Conservation (phyloP, 805 yeast species). For the Starmerella roubikii region DNA sequence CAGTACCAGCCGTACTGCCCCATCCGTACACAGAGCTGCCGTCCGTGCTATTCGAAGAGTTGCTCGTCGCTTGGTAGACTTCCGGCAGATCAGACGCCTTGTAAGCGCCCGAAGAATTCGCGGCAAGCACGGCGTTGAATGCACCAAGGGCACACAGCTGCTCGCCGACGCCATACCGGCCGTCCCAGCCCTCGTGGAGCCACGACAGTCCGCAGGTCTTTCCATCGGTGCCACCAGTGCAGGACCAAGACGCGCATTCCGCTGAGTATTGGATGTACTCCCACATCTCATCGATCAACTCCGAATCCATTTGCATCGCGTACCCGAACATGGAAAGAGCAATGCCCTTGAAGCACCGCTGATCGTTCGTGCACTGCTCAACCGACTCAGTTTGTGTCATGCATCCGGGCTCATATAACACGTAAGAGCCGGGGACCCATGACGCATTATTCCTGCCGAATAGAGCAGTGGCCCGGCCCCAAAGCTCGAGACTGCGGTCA, state of each 20-base stretch:
- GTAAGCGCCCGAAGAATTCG: constrained; percentile 18
- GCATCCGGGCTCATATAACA: constrained; percentile 77
- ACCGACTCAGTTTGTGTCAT: constrained; percentile 33
- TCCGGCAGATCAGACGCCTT: constrained; percentile 20
- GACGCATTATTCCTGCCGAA: constrained; percentile 29
- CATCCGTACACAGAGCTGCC: constrained; percentile 20
- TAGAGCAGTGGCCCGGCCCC: constrained; percentile 38
- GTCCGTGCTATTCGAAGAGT: constrained; percentile 3
- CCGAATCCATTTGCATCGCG: constrained; percentile 60
- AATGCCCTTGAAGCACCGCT: constrained; percentile 83
- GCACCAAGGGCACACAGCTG: constrained; percentile 75
- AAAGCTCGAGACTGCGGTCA: constrained; percentile 40
- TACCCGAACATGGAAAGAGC: constrained; percentile 60
- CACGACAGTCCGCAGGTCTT: constrained; percentile 82
- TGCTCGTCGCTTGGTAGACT: constrained; percentile 8
- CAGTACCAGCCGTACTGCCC: constrained; percentile 21
- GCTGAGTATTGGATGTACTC: constrained; percentile 41
- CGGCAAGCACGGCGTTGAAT: constrained; percentile 24
- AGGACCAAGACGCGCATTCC: constrained; percentile 61
- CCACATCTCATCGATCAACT: constrained; percentile 28
- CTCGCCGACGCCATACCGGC: constrained; percentile 72
- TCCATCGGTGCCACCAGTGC: constrained; percentile 79
- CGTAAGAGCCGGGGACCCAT: constrained; percentile 24
- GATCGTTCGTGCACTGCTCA: constrained; percentile 63
- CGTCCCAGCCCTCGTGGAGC: constrained; percentile 56